Percentiles rank a stretch among this genome's conserved stretches.
Conservation (phyloP, 2,329 filamentous ascomycete genomes). For the Fusarium cyanostomum region DNA sequence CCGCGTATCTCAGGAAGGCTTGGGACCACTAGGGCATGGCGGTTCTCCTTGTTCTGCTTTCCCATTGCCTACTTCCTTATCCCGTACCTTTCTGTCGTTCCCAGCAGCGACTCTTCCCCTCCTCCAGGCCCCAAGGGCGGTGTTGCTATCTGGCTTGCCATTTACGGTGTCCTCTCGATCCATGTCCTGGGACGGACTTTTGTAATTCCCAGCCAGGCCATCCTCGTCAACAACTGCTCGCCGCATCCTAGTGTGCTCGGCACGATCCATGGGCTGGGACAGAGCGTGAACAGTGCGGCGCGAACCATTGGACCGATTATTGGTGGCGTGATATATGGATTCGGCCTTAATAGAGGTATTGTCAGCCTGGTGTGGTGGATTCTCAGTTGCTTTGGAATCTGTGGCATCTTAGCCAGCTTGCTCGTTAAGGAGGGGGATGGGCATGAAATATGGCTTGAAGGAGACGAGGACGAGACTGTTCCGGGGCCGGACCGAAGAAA, state of each 20-base stretch:
- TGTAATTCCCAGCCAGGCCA: slow-evolving; percentile 57
- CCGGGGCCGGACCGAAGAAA: background rate
- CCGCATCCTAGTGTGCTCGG: slow-evolving; percentile 59
- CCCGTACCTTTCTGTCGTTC: slow-evolving; percentile 69
- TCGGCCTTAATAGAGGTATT: slow-evolving; percentile 64
- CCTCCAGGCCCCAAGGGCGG: slow-evolving; percentile 64
- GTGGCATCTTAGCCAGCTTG: slow-evolving; percentile 61
- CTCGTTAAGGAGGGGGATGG: slow-evolving; percentile 69
- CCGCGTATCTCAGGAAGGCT: slow-evolving; percentile 24
- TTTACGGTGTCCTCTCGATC: slow-evolving; percentile 68
- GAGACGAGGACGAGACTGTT: slow-evolving; percentile 59
- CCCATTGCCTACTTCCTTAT: slow-evolving; percentile 73
- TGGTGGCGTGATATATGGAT: slow-evolving; percentile 68
- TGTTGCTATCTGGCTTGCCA: slow-evolving; percentile 69
- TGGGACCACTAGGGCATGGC: slow-evolving; percentile 20
- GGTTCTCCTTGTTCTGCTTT: slow-evolving; percentile 52
- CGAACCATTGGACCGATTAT: slow-evolving; percentile 69
- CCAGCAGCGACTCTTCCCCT: slow-evolving; percentile 45
- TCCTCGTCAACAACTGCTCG: slow-evolving; percentile 59
- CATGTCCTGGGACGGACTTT: slow-evolving; percentile 76
- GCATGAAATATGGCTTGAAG: slow-evolving; percentile 71
- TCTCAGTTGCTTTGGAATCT: slow-evolving; percentile 59
- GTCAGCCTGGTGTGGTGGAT: slow-evolving; percentile 70
- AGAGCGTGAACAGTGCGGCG: slow-evolving; percentile 67
- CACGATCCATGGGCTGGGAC: slow-evolving; percentile 61